Evolutionary conservation across 768 basidiomycete genomes (phyloP).

Genomic region (Tulasnella sp.): DNA sequence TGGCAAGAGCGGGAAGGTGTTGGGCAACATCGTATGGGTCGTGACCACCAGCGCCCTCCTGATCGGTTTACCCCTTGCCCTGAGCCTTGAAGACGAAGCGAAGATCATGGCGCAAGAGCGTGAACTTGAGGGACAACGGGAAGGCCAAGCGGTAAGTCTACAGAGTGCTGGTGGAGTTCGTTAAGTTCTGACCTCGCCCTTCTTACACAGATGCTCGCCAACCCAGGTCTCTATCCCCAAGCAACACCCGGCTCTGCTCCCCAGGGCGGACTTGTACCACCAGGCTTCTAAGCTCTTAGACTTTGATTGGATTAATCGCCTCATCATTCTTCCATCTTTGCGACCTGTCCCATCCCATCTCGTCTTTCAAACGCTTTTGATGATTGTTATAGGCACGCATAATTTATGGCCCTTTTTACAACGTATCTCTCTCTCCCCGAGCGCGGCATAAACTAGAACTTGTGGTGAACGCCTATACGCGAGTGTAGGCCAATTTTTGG

Average conservation of each 20-base stretch:
- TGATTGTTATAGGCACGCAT: background rate
- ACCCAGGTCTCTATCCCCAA: conserved; percentile 1
- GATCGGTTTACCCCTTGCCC: conserved; percentile 87
- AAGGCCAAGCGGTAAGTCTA: conserved; percentile 20
- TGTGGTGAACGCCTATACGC: too few species aligned
- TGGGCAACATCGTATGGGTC: conserved; percentile 91
- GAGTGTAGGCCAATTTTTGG: too few species aligned
- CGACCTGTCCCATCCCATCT: background rate
- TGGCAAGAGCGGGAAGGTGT: conserved; percentile 62
- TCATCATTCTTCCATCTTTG: background rate
- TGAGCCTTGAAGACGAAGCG: conserved; percentile 93
- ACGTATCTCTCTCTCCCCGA: background rate
- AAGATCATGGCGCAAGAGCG: conserved; percentile 92
- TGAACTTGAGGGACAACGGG: conserved; percentile 49
- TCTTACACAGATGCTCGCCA: conserved; percentile 27
- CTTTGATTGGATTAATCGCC: background rate
- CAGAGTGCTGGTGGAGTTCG: too few species aligned
- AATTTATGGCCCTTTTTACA: background rate
- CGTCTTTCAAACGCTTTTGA: background rate
- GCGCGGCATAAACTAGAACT: background rate
- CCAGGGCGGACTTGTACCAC: conserved; percentile 25
- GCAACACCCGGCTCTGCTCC: conserved; percentile 16
- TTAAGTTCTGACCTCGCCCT: background rate
- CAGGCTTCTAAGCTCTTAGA: conserved; percentile 16
- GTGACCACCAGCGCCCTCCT: conserved; percentile 90